These are phyloP conservation scores for Neurospora sp. DNA, from an alignment of 495 filamentous ascomycete genomes.

Conservation along the genomic window DNA sequence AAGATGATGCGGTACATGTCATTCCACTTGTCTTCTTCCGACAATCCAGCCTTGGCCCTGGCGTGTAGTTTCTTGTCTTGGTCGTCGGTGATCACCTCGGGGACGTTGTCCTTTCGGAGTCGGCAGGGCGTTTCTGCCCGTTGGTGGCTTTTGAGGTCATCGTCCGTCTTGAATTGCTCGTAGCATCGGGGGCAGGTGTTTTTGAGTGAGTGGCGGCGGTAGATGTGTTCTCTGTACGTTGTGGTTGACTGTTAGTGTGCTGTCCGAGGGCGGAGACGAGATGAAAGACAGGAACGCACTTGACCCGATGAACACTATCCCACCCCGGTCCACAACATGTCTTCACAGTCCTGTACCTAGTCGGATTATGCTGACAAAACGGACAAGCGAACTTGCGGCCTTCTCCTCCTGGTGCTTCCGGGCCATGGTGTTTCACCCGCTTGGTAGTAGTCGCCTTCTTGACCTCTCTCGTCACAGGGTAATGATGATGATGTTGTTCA, in stretches of 20 bases:
- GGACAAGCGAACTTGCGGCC: slow-evolving; percentile 31
- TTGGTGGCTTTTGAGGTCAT: slow-evolving; percentile 26
- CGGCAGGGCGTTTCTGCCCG: slow-evolving; percentile 28
- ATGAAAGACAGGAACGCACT: slow-evolving; percentile 19
- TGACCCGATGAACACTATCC: slow-evolving; percentile 33
- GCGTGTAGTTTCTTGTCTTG: slow-evolving; percentile 18
- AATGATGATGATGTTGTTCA: background rate
- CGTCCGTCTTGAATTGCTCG: slow-evolving; percentile 26
- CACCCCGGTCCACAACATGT: slow-evolving; percentile 35
- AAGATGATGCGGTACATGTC: slow-evolving; percentile 24
- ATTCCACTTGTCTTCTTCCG: slow-evolving; percentile 20
- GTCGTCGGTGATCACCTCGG: slow-evolving; percentile 19
- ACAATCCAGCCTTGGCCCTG: slow-evolving; percentile 12
- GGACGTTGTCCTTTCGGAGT: slow-evolving; percentile 2
- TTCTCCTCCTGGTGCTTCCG: background rate
- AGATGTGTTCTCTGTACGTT: slow-evolving; percentile 31
- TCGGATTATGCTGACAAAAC: slow-evolving; percentile 31
- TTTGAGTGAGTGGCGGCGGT: slow-evolving; percentile 30
- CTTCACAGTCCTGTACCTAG: slow-evolving; percentile 21
- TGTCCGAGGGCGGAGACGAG: background rate
- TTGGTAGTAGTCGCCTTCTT: slow-evolving; percentile 3
- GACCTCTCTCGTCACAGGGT: background rate
- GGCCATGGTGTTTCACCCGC: slow-evolving; percentile 5
- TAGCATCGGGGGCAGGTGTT: slow-evolving; percentile 31
- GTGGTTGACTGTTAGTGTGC: background rate